A percentile compares a stretch with the other conserved stretches of the same genome.
Evolutionary conservation across 2,329 filamentous ascomycete genomes (phyloP).

Genomic region (Ascochyta fabae): DNA sequence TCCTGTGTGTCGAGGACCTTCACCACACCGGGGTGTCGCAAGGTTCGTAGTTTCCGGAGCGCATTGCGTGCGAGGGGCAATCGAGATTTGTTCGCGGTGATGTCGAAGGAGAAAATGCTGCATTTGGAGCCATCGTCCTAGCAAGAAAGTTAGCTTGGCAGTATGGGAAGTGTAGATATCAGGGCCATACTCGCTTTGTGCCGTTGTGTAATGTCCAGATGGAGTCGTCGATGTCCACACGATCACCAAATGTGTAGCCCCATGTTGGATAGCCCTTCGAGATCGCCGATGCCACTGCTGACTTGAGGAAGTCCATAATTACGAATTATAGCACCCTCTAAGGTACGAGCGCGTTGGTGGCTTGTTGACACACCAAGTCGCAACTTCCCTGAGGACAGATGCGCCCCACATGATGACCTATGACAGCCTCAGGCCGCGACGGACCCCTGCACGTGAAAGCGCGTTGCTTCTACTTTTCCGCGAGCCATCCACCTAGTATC

Average conservation of each 20-base stretch:
- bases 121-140: conserved; percentile 94
- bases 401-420: conserved; percentile 20
- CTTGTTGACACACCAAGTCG: conserved; percentile 8
- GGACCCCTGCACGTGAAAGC: conserved; percentile 21
- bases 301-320: conserved; percentile 95
- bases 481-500: neutral
- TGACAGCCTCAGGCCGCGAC: conserved; percentile 5
- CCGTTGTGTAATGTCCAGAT: conserved; percentile 98
- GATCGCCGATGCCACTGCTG: conserved; percentile 94
- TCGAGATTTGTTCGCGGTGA: conserved; percentile 77
- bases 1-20: conserved; percentile 95
- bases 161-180: conserved; percentile 15
- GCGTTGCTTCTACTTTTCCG: conserved; percentile 8
- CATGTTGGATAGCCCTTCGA: conserved; percentile 86
- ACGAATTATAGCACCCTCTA: neutral
- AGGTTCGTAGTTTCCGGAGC: conserved; percentile 87
- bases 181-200: conserved; percentile 75
- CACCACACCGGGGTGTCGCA: conserved; percentile 93
- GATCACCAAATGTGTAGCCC: conserved; percentile 90
- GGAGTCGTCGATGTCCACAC: conserved; percentile 88
- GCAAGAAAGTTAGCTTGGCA: conserved; percentile 29
- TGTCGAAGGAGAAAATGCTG: conserved; percentile 96
- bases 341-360: conserved; percentile 1
- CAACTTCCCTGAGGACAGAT: conserved; percentile 24
- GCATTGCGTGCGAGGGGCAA: conserved; percentile 91